These are phyloP conservation scores for Nakazawaea molendinolei DNA, from an alignment of 805 yeast genomes.

Conservation along the genomic window DNA sequence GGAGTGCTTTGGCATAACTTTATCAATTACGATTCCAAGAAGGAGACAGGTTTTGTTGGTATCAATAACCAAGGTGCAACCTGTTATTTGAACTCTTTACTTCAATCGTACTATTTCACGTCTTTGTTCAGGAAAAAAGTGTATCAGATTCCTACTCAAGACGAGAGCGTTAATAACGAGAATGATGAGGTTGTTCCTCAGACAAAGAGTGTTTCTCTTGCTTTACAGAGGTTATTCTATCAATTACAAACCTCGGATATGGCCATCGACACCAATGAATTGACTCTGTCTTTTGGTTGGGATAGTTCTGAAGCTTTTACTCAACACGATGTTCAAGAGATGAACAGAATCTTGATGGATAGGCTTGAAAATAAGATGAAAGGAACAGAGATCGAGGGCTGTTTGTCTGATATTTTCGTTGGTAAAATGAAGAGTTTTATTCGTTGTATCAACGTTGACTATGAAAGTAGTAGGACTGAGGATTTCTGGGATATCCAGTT, in stretches of 20 bases:
- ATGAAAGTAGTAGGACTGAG: constrained; percentile 85
- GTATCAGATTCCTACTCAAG: constrained; percentile 79
- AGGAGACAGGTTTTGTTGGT: constrained; percentile 86
- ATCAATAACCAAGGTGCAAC: constrained; percentile 97
- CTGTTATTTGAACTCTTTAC: constrained; percentile 86
- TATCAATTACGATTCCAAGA: constrained; percentile 76
- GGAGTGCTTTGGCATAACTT: constrained; percentile 94
- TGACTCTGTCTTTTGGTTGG: constrained; percentile 96
- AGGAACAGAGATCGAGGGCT: constrained; percentile 72
- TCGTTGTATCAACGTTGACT: constrained; percentile 87
- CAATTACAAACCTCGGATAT: constrained; percentile 63
- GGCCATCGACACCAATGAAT: constrained; percentile 78
- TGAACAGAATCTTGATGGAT: constrained; percentile 94
- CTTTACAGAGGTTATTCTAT: constrained; percentile 85
- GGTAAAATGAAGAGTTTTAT: constrained; percentile 96
- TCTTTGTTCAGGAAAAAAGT: constrained; percentile 77
- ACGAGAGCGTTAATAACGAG: constrained; percentile 33
- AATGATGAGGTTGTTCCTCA: constrained; percentile 19
- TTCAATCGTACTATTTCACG: constrained; percentile 88
- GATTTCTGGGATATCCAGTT: constrained; percentile 98
- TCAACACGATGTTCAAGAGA: constrained; percentile 97
- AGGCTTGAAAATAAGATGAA: constrained; percentile 86
- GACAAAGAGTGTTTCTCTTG: constrained; percentile 60
- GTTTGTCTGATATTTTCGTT: constrained; percentile 77
- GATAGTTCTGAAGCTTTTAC: constrained; percentile 91